Evolutionary conservation across 2,329 filamentous ascomycete genomes (phyloP).

Genomic region (Stagonosporopsis chrysanthemi): DNA sequence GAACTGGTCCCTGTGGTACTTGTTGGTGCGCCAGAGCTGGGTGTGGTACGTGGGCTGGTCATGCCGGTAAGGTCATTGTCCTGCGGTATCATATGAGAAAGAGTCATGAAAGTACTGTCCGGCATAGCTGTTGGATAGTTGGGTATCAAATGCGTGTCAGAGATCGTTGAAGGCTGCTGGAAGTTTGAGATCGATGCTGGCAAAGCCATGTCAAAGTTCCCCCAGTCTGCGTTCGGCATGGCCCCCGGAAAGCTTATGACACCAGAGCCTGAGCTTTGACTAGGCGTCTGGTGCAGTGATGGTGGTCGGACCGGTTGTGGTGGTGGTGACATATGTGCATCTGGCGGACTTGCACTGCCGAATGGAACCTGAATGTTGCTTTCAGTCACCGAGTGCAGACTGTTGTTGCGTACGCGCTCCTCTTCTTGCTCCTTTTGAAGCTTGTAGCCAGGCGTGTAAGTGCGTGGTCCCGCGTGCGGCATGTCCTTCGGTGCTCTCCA

Average conservation of each 20-base stretch:
- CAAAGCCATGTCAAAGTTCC: slow-evolving; percentile 28
- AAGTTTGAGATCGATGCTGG: slow-evolving; percentile 4
- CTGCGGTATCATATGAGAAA: background rate
- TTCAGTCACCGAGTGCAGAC: slow-evolving; percentile 4
- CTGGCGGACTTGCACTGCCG: background rate
- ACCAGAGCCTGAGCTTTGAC: slow-evolving; percentile 1
- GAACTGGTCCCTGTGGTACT: slow-evolving; percentile 27
- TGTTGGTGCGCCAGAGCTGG: background rate
- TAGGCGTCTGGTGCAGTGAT: slow-evolving; percentile 5
- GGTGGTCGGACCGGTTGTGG: background rate
- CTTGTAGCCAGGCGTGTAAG: slow-evolving; percentile 39
- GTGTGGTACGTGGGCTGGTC: background rate
- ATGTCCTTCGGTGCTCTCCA: slow-evolving; percentile 61
- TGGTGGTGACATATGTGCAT: slow-evolving; percentile 13
- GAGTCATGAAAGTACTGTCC: background rate
- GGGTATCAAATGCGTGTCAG: slow-evolving; percentile 10
- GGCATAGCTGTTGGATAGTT: slow-evolving; percentile 3
- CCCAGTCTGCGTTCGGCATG: slow-evolving; percentile 39
- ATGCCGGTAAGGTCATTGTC: slow-evolving; percentile 6
- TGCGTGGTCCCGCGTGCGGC: slow-evolving; percentile 40
- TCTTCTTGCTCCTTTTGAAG: slow-evolving; percentile 18
- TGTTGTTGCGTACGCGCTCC: slow-evolving; percentile 9
- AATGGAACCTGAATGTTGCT: slow-evolving; percentile 5
- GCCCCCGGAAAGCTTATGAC: slow-evolving; percentile 29
- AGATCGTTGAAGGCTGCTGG: slow-evolving; percentile 10